These are phyloP conservation scores for Bathelium albidoporum DNA, from an alignment of 495 filamentous ascomycete species.

Conservation along the genomic window DNA sequence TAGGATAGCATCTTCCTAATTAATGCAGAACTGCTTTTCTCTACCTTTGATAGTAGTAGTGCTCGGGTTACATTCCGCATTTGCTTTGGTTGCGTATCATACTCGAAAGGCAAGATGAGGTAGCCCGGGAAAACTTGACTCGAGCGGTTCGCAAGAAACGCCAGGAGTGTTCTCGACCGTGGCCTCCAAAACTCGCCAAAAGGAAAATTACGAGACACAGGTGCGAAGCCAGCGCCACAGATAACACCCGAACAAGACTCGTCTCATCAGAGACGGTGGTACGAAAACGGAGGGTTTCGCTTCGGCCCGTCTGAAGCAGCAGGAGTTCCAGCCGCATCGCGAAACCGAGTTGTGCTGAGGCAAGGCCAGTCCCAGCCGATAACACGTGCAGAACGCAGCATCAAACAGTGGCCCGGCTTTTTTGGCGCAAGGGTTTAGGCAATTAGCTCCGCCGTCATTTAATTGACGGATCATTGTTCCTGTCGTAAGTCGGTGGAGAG, in stretches of 20 bases:
- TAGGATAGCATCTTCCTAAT: not conserved
- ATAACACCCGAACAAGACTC: slow-evolving; percentile 4
- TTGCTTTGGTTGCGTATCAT: not conserved
- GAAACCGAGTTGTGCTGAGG: not conserved
- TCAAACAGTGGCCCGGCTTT: not conserved
- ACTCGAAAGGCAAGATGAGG: not conserved
- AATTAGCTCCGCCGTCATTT: not conserved
- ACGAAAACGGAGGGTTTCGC: not conserved
- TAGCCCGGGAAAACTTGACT: not conserved
- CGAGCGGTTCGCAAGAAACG: not conserved
- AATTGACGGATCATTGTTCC: not conserved
- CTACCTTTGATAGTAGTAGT: not conserved
- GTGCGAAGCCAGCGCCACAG: not conserved
- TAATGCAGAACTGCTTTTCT: not conserved
- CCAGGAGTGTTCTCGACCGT: not conserved
- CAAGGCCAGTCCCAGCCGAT: not conserved
- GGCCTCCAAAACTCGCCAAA: not conserved
- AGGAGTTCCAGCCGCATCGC: not conserved
- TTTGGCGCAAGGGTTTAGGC: no score
- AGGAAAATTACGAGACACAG: not conserved
- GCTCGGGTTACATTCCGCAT: not conserved
- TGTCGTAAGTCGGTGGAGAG: not conserved
- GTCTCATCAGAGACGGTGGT: not conserved
- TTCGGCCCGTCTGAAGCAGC: not conserved
- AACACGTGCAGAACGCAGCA: not conserved